Evolutionary conservation across 2,329 filamentous ascomycete species (phyloP).

Genomic region (Coniella lustricola): DNA sequence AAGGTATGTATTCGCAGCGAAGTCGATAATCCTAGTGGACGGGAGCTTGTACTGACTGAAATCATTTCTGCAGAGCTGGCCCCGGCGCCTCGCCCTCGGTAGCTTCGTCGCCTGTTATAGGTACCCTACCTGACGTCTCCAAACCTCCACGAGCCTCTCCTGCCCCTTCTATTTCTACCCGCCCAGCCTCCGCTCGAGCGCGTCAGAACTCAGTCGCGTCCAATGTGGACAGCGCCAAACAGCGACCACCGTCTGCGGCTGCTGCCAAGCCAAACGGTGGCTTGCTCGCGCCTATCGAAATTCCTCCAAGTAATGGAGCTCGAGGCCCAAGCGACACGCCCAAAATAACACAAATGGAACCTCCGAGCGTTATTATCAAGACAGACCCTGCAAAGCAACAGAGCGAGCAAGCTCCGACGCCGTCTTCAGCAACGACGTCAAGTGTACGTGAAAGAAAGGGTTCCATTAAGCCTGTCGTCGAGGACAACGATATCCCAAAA

Average conservation of each 20-base stretch:
- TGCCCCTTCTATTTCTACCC: slow-evolving; percentile 46
- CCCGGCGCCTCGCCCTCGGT: slow-evolving; percentile 53
- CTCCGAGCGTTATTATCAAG: slow-evolving; percentile 33
- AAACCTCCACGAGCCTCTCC: slow-evolving; percentile 50
- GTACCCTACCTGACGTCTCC: slow-evolving; percentile 57
- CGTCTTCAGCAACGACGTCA: slow-evolving; percentile 20
- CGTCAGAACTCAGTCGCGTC: slow-evolving; percentile 68
- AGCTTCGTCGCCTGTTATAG: slow-evolving; percentile 68
- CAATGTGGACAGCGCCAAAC: slow-evolving; percentile 45
- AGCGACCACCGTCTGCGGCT: slow-evolving; percentile 51
- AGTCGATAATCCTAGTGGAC: not conserved
- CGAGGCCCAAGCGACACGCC: slow-evolving; percentile 34
- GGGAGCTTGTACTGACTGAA: slow-evolving; percentile 26
- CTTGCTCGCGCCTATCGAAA: slow-evolving; percentile 31
- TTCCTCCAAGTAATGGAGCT: slow-evolving; percentile 23
- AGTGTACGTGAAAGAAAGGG: slow-evolving; percentile 24
- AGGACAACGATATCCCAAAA: slow-evolving; percentile 35
- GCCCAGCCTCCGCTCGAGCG: slow-evolving; percentile 62
- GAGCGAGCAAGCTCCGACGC: slow-evolving; percentile 12
- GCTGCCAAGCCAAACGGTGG: slow-evolving; percentile 55
- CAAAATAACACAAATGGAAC: slow-evolving; percentile 40
- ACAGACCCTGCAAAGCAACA: slow-evolving; percentile 21
- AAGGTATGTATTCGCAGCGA: slow-evolving; percentile 44
- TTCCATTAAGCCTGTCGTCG: slow-evolving; percentile 34
- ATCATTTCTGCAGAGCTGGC: slow-evolving; percentile 7